Evolutionary conservation across 2,329 filamentous ascomycete genomes (phyloP).

Genomic region (Cryphonectria naterciae): DNA sequence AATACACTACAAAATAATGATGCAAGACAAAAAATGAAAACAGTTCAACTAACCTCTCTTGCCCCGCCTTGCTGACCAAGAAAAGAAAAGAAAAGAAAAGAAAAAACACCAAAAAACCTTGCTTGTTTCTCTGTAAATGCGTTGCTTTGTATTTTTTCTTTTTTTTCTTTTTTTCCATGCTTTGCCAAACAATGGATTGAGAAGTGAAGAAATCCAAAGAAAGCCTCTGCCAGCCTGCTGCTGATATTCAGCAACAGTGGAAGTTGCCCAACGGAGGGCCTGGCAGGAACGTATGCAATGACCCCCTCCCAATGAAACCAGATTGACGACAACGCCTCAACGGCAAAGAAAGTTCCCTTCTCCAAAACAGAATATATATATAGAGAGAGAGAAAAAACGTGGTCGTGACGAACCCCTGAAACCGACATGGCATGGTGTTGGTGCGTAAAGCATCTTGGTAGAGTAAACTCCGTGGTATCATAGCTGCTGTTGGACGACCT

Average conservation of each 20-base stretch:
- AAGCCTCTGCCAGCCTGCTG: not conserved
- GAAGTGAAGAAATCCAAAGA: conserved; percentile 2
- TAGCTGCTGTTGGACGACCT: conserved; percentile 27
- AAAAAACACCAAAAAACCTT: not conserved
- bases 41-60: not conserved
- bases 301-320: conserved; percentile 10
- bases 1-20: conserved; percentile 10
- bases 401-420: conserved; percentile 14
- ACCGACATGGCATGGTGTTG: conserved; percentile 22
- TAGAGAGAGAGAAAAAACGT: not conserved
- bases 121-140: conserved; percentile 3
- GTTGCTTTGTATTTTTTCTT: not conserved
- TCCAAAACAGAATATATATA: conserved; percentile 8
- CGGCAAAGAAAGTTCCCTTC: conserved; percentile 12
- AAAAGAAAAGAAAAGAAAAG: not conserved
- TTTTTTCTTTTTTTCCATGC: not conserved
- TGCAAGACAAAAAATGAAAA: conserved; percentile 3
- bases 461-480: conserved; percentile 29
- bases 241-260: not conserved
- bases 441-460: conserved; percentile 26
- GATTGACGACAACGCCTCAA: conserved; percentile 25
- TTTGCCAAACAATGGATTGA: not conserved
- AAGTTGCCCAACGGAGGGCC: conserved; percentile 2
- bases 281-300: conserved; percentile 24
- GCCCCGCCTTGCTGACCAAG: not conserved